Evolutionary conservation across 2,329 filamentous ascomycete species (phyloP).

Genomic region (Myriosclerotinia curreyana): DNA sequence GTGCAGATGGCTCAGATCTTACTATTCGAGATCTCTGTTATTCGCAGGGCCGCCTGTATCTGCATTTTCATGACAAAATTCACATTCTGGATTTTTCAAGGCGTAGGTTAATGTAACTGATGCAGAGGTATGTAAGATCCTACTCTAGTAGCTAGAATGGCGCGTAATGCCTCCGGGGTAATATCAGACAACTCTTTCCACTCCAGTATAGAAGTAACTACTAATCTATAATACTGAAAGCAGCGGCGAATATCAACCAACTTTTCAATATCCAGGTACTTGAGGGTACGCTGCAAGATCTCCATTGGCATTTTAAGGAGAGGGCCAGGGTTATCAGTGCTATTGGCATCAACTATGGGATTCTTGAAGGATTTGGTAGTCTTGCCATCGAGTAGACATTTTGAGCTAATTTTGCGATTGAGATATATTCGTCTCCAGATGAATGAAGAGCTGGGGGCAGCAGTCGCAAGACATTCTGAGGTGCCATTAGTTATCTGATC

Average conservation of each 20-base stretch:
- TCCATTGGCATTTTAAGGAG: slow-evolving; percentile 7
- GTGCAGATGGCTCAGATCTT: background rate
- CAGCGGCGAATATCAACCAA: background rate
- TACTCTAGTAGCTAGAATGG: background rate
- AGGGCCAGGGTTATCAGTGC: background rate
- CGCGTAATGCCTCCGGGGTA: slow-evolving; percentile 8
- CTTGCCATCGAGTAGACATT: background rate
- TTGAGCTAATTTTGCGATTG: background rate
- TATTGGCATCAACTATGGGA: background rate
- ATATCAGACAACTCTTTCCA: background rate
- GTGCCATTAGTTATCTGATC: background rate
- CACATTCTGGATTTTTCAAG: slow-evolving; percentile 9
- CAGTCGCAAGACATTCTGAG: slow-evolving; percentile 5
- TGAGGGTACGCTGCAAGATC: slow-evolving; percentile 1
- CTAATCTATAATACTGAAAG: background rate
- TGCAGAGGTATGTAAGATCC: background rate
- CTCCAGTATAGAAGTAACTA: background rate
- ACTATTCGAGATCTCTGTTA: background rate
- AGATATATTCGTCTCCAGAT: background rate
- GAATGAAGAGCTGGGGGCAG: background rate
- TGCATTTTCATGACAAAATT: background rate
- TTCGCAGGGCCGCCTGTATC: background rate
- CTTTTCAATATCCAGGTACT: slow-evolving; percentile 3
- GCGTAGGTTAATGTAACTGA: slow-evolving; percentile 2
- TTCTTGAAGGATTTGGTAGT: background rate